phyloP scores from a whole-genome alignment of 2,329 filamentous ascomycete genomes.

The Fusarium brachygibbosum region DNA sequence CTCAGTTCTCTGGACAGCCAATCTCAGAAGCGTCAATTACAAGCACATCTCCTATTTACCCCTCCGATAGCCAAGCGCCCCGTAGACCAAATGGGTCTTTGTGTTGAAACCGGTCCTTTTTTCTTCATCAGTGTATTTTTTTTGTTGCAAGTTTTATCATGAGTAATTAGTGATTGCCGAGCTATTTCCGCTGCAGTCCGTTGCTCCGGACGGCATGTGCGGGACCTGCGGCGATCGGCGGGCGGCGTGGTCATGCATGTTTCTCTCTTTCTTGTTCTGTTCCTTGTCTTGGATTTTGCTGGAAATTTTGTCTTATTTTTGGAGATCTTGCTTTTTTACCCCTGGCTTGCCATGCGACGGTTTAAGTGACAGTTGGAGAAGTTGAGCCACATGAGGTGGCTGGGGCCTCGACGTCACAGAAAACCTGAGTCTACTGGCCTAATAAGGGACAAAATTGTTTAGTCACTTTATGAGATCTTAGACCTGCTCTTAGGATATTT shows the following conservation, averaged over 20 bases:
- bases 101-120: conserved; percentile 18
- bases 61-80: conserved; percentile 19
- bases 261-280: background rate
- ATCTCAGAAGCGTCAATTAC: conserved; percentile 22
- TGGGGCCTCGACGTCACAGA: too few relatives aligned
- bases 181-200: conserved; percentile 43
- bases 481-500: too few relatives aligned
- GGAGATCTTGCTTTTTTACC: conserved; percentile 20
- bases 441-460: background rate
- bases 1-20: conserved; percentile 16
- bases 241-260: conserved; percentile 3
- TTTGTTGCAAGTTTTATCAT: background rate
- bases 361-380: conserved; percentile 25
- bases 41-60: conserved; percentile 8
- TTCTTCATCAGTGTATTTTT: conserved; percentile 1
- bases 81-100: conserved; percentile 3
- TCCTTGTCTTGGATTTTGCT: background rate
- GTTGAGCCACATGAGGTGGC: conserved; percentile 23
- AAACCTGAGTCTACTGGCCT: too few relatives aligned
- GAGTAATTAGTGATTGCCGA: conserved; percentile 38
- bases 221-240: conserved; percentile 38
- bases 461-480: too few relatives aligned
- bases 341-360: conserved; percentile 15
- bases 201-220: conserved; percentile 38
- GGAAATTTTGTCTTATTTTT: conserved; percentile 4